Evolutionary conservation across 306 rosid genomes (phyloP).

Genomic region (Cucurbita ficifolia): DNA sequence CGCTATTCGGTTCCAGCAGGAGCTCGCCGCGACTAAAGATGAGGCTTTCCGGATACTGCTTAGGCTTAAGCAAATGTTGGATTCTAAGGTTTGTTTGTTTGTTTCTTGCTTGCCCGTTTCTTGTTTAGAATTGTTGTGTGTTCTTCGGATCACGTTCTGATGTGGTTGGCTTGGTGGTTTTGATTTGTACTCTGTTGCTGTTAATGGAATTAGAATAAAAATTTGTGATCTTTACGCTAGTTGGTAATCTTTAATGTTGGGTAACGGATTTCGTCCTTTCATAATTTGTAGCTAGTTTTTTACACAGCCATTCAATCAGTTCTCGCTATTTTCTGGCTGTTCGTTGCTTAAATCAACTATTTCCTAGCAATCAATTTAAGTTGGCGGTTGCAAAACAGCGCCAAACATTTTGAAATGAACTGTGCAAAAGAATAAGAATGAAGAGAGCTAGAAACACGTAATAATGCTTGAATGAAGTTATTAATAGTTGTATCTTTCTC

Average conservation of each 20-base stretch:
- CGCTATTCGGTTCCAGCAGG: conserved; percentile 39
- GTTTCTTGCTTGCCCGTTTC: not conserved
- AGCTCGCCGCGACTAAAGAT: conserved; percentile 40
- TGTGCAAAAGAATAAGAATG: not conserved
- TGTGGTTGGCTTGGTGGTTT: not conserved
- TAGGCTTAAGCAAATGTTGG: conserved; percentile 56
- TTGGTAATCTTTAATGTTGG: not conserved
- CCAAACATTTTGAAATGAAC: not conserved
- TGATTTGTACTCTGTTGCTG: not conserved
- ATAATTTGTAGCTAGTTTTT: not conserved
- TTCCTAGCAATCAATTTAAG: not conserved
- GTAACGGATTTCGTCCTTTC: not conserved
- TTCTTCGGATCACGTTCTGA: not conserved
- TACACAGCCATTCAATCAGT: not conserved
- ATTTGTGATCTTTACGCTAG: not conserved
- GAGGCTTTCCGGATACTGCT: conserved; percentile 65
- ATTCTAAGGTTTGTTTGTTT: conserved; percentile 42
- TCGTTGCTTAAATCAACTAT: not conserved
- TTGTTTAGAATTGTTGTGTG: not conserved
- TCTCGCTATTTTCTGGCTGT: not conserved
- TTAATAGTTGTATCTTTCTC: not conserved
- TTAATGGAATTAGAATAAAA: not conserved
- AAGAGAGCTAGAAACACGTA: not conserved
- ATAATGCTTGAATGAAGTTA: not conserved
- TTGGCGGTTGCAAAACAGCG: not conserved